phyloP scores from a whole-genome alignment of 176 grass and related monocot genomes.

The Raddia guianensis region DNA sequence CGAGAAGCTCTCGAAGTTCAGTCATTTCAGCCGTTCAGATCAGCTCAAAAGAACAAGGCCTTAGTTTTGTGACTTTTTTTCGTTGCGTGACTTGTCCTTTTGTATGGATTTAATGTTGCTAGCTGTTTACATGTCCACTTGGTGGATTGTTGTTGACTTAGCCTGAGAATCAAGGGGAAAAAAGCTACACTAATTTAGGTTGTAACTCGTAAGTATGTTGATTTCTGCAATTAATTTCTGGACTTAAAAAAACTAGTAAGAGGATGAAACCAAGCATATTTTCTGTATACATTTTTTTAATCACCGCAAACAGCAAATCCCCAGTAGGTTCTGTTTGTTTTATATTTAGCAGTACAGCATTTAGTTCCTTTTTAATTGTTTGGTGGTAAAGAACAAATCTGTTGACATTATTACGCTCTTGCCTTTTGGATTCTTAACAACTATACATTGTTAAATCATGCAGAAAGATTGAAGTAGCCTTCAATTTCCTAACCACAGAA shows the following conservation, averaged over 20 bases:
- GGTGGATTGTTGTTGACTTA: conserved; percentile 18
- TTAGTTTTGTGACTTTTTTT: background rate
- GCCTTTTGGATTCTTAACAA: background rate
- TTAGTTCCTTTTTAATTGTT: conserved; percentile 8
- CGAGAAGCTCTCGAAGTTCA: too few relatives aligned
- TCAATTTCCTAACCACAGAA: conserved; percentile 54
- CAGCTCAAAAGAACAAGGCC: too few relatives aligned
- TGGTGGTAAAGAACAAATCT: conserved; percentile 1
- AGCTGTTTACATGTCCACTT: background rate
- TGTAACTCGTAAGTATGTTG: background rate
- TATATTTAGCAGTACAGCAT: background rate
- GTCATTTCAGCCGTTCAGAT: too few relatives aligned
- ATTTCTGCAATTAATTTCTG: background rate
- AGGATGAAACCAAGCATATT: background rate
- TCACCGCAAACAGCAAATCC: background rate
- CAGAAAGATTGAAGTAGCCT: conserved; percentile 83
- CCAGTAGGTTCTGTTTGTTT: conserved; percentile 14
- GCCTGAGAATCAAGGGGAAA: background rate
- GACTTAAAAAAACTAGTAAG: background rate
- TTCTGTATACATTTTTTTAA: background rate
- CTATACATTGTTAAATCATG: conserved; percentile 40
- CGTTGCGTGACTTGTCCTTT: background rate
- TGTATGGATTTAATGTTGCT: background rate
- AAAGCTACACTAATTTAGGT: background rate
- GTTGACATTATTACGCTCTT: background rate